Percentiles rank a stretch among this genome's conserved stretches.
Conservation (phyloP, 208 protist species). For the Cochliopodium minus region DNA sequence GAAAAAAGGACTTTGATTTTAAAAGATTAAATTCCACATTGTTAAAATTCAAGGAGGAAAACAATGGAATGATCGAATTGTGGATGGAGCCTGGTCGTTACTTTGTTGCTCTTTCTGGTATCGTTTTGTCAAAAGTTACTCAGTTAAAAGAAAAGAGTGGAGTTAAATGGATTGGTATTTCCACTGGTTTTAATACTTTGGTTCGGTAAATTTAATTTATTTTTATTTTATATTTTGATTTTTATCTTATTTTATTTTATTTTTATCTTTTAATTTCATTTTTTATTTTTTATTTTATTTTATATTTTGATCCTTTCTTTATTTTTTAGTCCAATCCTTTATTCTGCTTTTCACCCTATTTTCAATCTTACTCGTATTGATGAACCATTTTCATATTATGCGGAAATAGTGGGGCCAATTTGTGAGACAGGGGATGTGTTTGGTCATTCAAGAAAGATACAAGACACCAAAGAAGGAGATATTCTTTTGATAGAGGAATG, state of each 20-base stretch:
- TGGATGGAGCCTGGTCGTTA: conserved; percentile 1
- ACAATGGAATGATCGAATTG: neutral
- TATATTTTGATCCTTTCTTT: too few species aligned
- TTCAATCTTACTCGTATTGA: neutral
- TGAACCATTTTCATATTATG: neutral
- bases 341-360: neutral
- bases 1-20: too few species aligned
- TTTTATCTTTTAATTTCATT: too few species aligned
- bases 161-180: neutral
- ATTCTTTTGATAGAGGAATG: neutral
- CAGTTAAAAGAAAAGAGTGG: neutral
- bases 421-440: conserved; percentile 7
- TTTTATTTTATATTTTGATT: too few species aligned
- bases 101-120: neutral
- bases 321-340: neutral
- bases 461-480: neutral
- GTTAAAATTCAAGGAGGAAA: neutral
- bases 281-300: too few species aligned
- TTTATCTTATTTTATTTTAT: too few species aligned
- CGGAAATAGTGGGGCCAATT: neutral
- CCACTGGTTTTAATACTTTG: neutral
- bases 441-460: neutral
- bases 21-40: too few species aligned
- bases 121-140: neutral
- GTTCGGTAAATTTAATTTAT: too few species aligned